These are phyloP conservation scores for Rhizoctonia solani DNA, from an alignment of 1,284 basidiomycete genomes.

Conservation along the genomic window DNA sequence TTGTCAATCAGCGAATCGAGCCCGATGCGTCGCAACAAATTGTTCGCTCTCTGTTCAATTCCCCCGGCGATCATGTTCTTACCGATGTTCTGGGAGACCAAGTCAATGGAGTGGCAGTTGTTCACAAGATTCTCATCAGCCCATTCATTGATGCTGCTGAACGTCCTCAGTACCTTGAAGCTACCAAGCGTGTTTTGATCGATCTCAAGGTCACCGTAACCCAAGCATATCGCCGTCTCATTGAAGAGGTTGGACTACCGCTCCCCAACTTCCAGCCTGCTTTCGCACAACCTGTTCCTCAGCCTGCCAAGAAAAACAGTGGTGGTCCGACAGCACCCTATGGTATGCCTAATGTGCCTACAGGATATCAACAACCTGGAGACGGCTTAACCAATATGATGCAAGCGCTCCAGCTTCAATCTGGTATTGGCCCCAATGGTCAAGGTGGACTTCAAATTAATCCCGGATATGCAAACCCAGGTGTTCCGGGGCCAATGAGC, in stretches of 20 bases:
- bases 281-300: constrained; percentile 65
- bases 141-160: constrained; percentile 74
- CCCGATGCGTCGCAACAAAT: constrained; percentile 80
- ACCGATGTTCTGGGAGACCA: constrained; percentile 94
- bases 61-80: constrained; percentile 82
- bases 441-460: constrained; percentile 62
- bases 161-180: constrained; percentile 74
- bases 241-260: constrained; percentile 91
- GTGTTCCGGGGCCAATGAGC: constrained; percentile 35
- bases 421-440: constrained; percentile 49
- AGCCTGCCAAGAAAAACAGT: constrained; percentile 64
- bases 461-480: constrained; percentile 54
- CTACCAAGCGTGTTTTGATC: constrained; percentile 85
- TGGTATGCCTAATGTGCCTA: constrained; percentile 70
- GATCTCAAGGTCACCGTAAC: constrained; percentile 87
- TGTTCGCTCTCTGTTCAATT: constrained; percentile 83
- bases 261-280: constrained; percentile 82
- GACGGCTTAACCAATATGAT: constrained; percentile 74
- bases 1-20: constrained; percentile 91
- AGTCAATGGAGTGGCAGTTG: constrained; percentile 91
- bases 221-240: constrained; percentile 89
- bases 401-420: constrained; percentile 60
- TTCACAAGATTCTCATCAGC: constrained; percentile 90
- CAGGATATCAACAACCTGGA: constrained; percentile 41
- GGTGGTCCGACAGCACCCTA: constrained; percentile 44